Percentiles rank a stretch among this genome's conserved stretches.
Evolutionary conservation across 2,329 filamentous ascomycete genomes (phyloP).

Genomic region (Huntiella omanensis): DNA sequence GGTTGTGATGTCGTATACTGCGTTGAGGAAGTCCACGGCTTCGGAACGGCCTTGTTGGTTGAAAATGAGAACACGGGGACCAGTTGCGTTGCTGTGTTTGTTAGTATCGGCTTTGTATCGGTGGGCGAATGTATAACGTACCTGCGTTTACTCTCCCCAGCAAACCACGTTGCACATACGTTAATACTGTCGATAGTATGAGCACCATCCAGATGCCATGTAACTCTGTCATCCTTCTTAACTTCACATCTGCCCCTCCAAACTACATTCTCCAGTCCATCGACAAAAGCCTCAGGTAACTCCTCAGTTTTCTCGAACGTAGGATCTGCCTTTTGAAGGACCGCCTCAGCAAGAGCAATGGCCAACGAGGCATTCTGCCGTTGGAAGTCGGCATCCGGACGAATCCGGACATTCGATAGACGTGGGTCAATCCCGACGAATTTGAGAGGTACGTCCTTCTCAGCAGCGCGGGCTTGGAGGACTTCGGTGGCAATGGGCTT

Average conservation of each 20-base stretch:
- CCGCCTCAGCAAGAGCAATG: constrained; percentile 31
- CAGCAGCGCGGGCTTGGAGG: constrained; percentile 29
- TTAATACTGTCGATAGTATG: constrained; percentile 84
- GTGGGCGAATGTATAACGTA: constrained; percentile 11
- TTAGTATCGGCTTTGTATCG: too few relatives aligned
- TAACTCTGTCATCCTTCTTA: constrained; percentile 27
- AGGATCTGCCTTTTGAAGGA: constrained; percentile 26
- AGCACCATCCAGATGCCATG: constrained; percentile 83
- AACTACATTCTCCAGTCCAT: constrained; percentile 55
- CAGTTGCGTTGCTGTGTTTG: constrained; percentile 11
- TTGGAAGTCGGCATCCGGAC: constrained; percentile 36
- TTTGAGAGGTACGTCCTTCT: constrained; percentile 29
- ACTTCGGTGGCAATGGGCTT: constrained; percentile 24
- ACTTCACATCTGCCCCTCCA: constrained; percentile 65
- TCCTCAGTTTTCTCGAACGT: constrained; percentile 14
- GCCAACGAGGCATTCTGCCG: constrained; percentile 37
- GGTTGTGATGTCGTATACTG: constrained; percentile 22
- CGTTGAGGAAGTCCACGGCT: constrained; percentile 33
- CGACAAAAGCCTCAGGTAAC: constrained; percentile 45
- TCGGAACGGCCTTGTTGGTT: constrained; percentile 55
- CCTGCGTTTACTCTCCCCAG: constrained; percentile 24
- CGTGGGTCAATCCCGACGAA: constrained; percentile 28
- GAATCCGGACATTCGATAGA: constrained; percentile 27
- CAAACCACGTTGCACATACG: constrained; percentile 69
- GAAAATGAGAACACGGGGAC: constrained; percentile 51